Evolutionary conservation across 1,284 basidiomycete genomes (phyloP), one percentile per base, ranked within the genome.

Genomic region (Pterulicium gracile): DNA sequence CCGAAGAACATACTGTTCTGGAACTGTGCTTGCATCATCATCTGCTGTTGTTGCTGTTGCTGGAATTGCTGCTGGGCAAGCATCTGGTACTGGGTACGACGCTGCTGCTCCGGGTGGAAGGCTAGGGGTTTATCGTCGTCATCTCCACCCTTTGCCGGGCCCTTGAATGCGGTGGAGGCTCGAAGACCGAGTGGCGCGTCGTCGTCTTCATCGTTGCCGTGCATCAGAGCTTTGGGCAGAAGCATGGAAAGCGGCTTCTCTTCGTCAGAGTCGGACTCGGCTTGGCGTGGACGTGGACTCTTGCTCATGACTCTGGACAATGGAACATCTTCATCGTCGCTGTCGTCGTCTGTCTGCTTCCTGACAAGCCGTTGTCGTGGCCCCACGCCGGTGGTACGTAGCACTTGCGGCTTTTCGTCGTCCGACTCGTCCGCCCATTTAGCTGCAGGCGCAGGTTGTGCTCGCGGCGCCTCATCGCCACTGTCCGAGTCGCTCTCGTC

Each of bases 11-110:
- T 80, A 55, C 65, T 79, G 50, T 75, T 77, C 35, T 78, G 77
- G 68, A 87, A 70, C 55, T 86, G 82, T 24, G 81, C 75, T 55
- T 85, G 82, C 70, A 86, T 72, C 71, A 87, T 73, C 66, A 87
- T 72, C 56, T 77, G 76, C 44, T 76, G 72, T 44, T 73, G 70
- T 48, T 72, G 65, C 40, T 73, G 69, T 48, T 71, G 65, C 48
- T 73, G 68, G 43, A 69, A 72, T 46, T 70, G 73, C 40, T 70
- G 63, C 48, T 71, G 73, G n/a, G 73, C 67, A 52, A 80, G 63
- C 68, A 84, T 74, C 51, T 79, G 72, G 56, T 77, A 79, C 55
- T 85, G 81, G n/a, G 81, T 79, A 50, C 74, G 74, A 45, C 82
- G 79, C 52, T 85, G 76, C 53, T 86, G 83, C 50, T 85, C 81